phyloP scores from a whole-genome alignment of 192 early-diverging fungal genomes.

The Neocallimastix lanati region DNA sequence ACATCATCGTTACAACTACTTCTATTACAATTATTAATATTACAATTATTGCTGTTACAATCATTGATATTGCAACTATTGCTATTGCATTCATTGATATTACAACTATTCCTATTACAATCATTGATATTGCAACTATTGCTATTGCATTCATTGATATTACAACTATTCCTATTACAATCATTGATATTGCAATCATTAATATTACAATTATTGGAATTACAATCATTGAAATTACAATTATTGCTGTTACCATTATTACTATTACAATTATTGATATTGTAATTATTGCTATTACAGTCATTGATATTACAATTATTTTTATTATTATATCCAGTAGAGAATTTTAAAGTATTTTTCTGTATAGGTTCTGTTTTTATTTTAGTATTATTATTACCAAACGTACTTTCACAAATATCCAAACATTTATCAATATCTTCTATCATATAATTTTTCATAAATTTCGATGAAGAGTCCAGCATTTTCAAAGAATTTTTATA shows the following conservation, averaged over 20 bases:
- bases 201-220: background rate
- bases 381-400: no score
- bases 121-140: background rate
- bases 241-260: background rate
- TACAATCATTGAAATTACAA: background rate
- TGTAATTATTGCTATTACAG: background rate
- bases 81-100: background rate
- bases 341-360: no score
- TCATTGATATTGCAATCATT: background rate
- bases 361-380: no score
- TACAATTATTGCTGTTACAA: no score
- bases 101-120: background rate
- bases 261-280: background rate
- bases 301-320: no score
- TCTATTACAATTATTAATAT: background rate
- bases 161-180: background rate
- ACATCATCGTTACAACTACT: background rate
- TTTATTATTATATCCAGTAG: no score
- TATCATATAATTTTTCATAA: no score
- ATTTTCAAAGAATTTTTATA: no score
- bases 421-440: no score
- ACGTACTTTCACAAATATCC: no score
- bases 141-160: background rate
- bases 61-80: no score
- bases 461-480: no score